phyloP scores from a whole-genome alignment of 2,329 filamentous ascomycete species.

The Diaporthe helianthi region DNA sequence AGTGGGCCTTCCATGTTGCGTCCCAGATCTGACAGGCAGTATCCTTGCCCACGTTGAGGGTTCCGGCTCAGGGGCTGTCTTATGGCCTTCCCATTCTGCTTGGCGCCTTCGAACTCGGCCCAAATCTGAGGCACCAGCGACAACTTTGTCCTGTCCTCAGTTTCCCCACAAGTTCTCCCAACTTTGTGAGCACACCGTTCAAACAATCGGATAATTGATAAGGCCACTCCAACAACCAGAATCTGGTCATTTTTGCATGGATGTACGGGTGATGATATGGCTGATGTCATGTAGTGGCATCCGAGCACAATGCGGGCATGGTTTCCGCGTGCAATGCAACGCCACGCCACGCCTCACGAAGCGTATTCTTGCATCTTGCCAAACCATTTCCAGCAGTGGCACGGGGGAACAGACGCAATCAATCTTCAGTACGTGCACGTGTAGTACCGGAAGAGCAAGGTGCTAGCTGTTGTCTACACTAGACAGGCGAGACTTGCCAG shows the following conservation, averaged over 20 bases:
- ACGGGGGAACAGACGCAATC: conserved; percentile 8
- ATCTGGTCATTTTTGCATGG: neutral
- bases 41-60: neutral
- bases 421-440: too few species aligned
- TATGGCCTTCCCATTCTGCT: conserved; percentile 3
- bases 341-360: neutral
- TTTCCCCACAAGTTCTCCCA: neutral
- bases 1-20: conserved; percentile 16
- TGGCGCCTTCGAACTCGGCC: too few species aligned
- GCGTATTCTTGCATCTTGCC: neutral
- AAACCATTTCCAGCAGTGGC: neutral
- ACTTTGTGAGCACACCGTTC: neutral
- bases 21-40: conserved; percentile 7
- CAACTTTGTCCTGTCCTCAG: neutral
- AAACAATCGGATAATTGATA: neutral
- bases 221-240: neutral
- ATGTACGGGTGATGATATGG: neutral
- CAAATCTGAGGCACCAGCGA: conserved; percentile 21
- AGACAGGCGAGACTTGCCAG: too few species aligned
- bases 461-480: neutral
- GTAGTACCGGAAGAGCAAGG: neutral
- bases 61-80: conserved; percentile 15
- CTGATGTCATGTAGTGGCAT: neutral
- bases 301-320: neutral
- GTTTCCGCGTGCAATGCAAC: neutral